Evolutionary conservation across 2,329 filamentous ascomycete genomes (phyloP).

Genomic region (Corinectria fuckeliana): DNA sequence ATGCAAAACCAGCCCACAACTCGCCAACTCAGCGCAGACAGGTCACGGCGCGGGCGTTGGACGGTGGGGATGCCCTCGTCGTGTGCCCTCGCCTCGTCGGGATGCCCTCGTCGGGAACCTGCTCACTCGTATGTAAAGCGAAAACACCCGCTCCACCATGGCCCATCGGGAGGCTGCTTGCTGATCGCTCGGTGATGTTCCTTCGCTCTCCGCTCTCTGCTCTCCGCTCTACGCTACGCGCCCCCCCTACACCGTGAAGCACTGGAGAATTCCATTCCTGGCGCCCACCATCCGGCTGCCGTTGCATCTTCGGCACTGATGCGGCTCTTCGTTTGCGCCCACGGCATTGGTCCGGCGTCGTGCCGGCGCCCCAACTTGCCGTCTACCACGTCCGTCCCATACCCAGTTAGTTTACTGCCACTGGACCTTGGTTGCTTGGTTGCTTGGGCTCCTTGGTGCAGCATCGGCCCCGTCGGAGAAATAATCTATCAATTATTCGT

Average conservation of each 20-base stretch:
- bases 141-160: constrained; percentile 2
- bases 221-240: not conserved
- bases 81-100: not conserved
- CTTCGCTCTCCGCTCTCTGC: too few species aligned
- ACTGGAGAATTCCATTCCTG: constrained; percentile 2
- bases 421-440: not conserved
- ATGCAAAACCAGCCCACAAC: not conserved
- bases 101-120: not conserved
- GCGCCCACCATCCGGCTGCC: not conserved
- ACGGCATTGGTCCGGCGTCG: constrained; percentile 7
- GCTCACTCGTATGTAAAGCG: not conserved
- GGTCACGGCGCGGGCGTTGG: not conserved
- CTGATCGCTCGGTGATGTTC: too few species aligned
- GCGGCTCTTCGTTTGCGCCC: constrained; percentile 14
- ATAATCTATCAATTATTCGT: not conserved
- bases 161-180: too few species aligned
- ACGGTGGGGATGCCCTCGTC: constrained; percentile 6
- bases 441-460: too few species aligned
- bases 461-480: not conserved
- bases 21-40: not conserved
- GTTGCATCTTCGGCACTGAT: constrained; percentile 16
- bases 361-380: not conserved
- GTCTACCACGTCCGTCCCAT: not conserved
- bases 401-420: not conserved
- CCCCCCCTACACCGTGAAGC: not conserved